Evolutionary conservation across 345 rosid species (phyloP).

Genomic region (Pistacia atlantica): DNA sequence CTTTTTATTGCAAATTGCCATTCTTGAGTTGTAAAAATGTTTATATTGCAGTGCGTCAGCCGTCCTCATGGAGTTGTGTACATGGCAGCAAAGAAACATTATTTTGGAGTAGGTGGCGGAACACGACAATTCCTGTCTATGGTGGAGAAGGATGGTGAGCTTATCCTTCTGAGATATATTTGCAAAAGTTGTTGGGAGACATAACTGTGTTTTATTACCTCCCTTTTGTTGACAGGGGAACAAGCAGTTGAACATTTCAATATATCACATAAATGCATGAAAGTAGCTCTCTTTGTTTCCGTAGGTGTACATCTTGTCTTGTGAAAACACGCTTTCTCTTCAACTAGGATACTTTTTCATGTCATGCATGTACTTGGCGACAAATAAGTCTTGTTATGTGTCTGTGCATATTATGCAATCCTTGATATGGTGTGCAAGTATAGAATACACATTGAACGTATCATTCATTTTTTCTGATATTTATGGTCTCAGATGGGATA

Average conservation of each 20-base stretch:
- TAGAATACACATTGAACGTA: background rate
- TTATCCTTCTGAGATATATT: conserved; percentile 2
- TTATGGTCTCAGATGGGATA: background rate
- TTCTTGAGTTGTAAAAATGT: conserved; percentile 23
- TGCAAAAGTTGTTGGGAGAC: background rate
- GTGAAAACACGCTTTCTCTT: background rate
- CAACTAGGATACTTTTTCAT: background rate
- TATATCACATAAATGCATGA: background rate
- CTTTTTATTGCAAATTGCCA: background rate
- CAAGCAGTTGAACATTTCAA: background rate
- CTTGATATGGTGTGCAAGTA: background rate
- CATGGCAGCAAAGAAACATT: conserved; percentile 90
- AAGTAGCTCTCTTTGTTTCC: background rate
- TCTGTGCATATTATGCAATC: background rate
- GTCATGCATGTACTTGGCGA: background rate
- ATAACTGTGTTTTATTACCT: background rate
- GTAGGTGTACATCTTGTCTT: background rate
- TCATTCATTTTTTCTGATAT: background rate
- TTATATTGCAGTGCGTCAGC: conserved; percentile 53
- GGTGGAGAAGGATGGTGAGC: conserved; percentile 79
- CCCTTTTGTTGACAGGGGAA: background rate
- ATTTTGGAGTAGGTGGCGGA: conserved; percentile 98
- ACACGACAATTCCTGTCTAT: conserved; percentile 77
- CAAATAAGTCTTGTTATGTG: background rate
- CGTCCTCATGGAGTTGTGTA: conserved; percentile 69